Percentiles rank a stretch among this genome's conserved stretches.
phyloP scores from a whole-genome alignment of 169 alveolate species.

The Babesia gibsoni region DNA sequence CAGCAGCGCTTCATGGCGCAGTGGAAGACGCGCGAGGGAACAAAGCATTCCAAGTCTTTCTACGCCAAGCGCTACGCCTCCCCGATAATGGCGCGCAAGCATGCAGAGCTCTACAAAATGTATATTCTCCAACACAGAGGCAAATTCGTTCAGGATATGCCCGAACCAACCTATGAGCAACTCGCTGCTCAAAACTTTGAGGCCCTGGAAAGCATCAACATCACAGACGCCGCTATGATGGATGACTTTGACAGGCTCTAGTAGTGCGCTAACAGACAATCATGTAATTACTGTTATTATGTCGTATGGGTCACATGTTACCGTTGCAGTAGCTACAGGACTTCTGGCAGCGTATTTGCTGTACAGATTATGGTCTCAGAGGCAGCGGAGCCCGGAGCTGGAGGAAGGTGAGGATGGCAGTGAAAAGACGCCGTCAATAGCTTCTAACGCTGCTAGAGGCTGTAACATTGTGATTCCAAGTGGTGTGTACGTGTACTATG shows the following conservation, averaged over 20 bases:
- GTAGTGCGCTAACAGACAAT: background rate
- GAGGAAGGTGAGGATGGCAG: background rate
- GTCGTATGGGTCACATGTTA: background rate
- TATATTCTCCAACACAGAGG: constrained; percentile 55
- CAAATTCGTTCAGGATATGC: constrained; percentile 8
- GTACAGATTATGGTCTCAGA: background rate
- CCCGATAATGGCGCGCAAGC: constrained; percentile 66
- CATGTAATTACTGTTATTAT: background rate
- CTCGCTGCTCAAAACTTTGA: constrained; percentile 60
- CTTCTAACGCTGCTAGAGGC: no score
- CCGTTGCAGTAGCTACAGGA: background rate
- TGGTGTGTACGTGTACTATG: constrained; percentile 41
- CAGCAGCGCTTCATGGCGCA: constrained; percentile 78
- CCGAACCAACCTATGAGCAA: constrained; percentile 63
- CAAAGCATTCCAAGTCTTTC: constrained; percentile 73
- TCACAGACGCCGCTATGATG: constrained; percentile 18
- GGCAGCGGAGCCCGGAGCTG: background rate
- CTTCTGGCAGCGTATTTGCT: background rate
- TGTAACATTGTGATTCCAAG: no score
- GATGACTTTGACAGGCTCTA: constrained; percentile 7
- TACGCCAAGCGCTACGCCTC: constrained; percentile 67
- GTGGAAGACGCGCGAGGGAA: constrained; percentile 77
- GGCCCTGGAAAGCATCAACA: constrained; percentile 46
- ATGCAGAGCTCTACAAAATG: constrained; percentile 66
- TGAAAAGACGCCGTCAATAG: no score